These are phyloP conservation scores for Acer campestre DNA, from an alignment of 345 rosid genomes.

Conservation along the genomic window DNA sequence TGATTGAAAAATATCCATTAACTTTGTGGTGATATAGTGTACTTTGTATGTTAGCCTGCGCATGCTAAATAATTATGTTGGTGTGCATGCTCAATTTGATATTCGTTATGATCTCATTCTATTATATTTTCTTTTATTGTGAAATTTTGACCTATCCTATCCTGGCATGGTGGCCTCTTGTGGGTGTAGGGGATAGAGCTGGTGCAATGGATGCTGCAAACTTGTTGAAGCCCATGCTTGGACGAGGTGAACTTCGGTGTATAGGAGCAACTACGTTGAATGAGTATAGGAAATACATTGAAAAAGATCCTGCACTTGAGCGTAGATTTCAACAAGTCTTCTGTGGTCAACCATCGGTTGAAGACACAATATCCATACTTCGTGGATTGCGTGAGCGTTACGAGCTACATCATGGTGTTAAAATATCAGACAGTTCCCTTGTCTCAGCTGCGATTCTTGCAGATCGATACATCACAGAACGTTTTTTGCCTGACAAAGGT, in stretches of 20 bases:
- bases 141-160: background rate
- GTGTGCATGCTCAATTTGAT: background rate
- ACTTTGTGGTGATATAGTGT: background rate
- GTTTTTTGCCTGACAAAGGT: constrained; percentile 97
- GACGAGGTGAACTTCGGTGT: constrained; percentile 87
- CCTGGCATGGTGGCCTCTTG: background rate
- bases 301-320: constrained; percentile 90
- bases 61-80: background rate
- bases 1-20: background rate
- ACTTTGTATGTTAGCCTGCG: background rate
- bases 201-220: constrained; percentile 98
- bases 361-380: constrained; percentile 91
- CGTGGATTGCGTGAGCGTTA: constrained; percentile 86
- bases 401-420: constrained; percentile 91
- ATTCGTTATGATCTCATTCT: background rate
- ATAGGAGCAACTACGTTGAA: constrained; percentile 94
- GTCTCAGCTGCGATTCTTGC: constrained; percentile 90
- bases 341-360: constrained; percentile 91
- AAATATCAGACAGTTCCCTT: constrained; percentile 88
- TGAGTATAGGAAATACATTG: constrained; percentile 86
- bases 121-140: background rate
- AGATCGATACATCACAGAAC: constrained; percentile 86
- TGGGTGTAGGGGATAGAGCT: constrained; percentile 57
- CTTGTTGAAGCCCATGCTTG: constrained; percentile 91
- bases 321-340: constrained; percentile 96